Conservation (phyloP, 2,329 filamentous ascomycete species). For the Monosporascus sp. region DNA sequence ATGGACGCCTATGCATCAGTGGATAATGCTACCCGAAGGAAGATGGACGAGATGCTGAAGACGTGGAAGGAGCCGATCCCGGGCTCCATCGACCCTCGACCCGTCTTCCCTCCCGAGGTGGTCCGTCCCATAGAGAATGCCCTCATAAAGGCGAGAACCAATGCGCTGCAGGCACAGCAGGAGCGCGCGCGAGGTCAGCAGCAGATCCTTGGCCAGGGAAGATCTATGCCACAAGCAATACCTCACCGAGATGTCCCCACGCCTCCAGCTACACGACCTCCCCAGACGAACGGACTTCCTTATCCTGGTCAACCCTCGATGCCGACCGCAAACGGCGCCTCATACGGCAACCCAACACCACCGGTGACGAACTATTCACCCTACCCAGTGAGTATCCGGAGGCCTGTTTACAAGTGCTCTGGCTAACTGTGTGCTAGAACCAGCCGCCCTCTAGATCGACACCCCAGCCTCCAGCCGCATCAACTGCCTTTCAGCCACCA, state of each 20-base stretch:
- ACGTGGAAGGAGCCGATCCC: slow-evolving; percentile 98
- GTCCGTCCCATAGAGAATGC: slow-evolving; percentile 92
- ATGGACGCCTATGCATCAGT: slow-evolving; percentile 95
- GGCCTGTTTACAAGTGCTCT: not conserved
- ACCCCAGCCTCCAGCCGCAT: slow-evolving; percentile 31
- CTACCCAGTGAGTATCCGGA: slow-evolving; percentile 26
- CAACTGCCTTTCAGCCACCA: slow-evolving; percentile 38
- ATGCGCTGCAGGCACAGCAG: slow-evolving; percentile 55
- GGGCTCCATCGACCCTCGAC: slow-evolving; percentile 84
- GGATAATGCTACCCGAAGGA: slow-evolving; percentile 73
- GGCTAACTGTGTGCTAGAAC: slow-evolving; percentile 12
- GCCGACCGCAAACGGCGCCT: slow-evolving; percentile 27
- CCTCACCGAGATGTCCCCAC: slow-evolving; percentile 70
- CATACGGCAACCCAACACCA: slow-evolving; percentile 19
- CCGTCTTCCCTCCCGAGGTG: slow-evolving; percentile 83
- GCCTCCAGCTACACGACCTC: slow-evolving; percentile 50
- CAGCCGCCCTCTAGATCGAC: slow-evolving; percentile 31
- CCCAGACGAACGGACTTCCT: slow-evolving; percentile 22
- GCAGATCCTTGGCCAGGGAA: slow-evolving; percentile 47
- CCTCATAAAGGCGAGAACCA: slow-evolving; percentile 71
- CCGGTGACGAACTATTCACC: slow-evolving; percentile 22
- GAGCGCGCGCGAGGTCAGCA: slow-evolving; percentile 50
- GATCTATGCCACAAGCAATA: slow-evolving; percentile 43
- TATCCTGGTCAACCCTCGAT: slow-evolving; percentile 33
- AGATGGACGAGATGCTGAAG: slow-evolving; percentile 94